phyloP scores from a whole-genome alignment of 768 basidiomycete species.

The Suillus americanus region DNA sequence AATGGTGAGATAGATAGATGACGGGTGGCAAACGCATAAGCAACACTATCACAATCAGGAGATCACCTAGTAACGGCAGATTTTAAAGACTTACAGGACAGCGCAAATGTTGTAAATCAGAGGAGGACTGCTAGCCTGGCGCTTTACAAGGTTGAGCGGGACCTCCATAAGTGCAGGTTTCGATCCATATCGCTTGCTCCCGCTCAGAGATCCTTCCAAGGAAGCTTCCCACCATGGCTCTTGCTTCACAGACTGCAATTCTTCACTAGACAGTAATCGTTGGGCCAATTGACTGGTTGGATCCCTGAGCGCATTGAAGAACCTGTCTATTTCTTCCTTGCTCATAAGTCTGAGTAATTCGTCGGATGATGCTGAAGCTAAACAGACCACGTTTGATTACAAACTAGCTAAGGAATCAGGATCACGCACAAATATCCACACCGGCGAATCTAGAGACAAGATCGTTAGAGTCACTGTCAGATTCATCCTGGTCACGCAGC shows the following conservation, averaged over 20 bases:
- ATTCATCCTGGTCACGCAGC: conserved; percentile 34
- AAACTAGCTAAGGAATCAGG: not conserved
- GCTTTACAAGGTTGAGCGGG: conserved; percentile 44
- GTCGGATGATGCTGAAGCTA: conserved; percentile 57
- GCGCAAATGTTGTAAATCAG: conserved; percentile 71
- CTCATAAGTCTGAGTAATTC: conserved; percentile 63
- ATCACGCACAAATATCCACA: conserved; percentile 60
- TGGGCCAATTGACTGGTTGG: conserved; percentile 62
- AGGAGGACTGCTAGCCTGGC: conserved; percentile 36
- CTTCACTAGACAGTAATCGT: conserved; percentile 57
- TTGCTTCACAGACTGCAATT: conserved; percentile 46
- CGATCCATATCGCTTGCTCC: conserved; percentile 30
- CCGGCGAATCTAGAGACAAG: conserved; percentile 51
- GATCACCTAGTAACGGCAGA: not conserved
- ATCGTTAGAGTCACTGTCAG: conserved; percentile 40
- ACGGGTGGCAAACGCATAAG: conserved; percentile 68
- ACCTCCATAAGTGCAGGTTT: conserved; percentile 47
- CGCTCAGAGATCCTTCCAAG: conserved; percentile 4
- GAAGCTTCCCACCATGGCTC: conserved; percentile 75
- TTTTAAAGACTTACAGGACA: conserved; percentile 51
- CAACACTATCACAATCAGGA: conserved; percentile 43
- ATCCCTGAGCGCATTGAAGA: conserved; percentile 57
- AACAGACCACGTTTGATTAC: not conserved
- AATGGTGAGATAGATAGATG: conserved; percentile 61
- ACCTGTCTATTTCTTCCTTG: conserved; percentile 57